Percentiles rank a stretch among this genome's conserved stretches.
These are phyloP conservation scores for Hygrophoropsis aurantiaca DNA, from an alignment of 768 basidiomycete genomes.

Conservation along the genomic window DNA sequence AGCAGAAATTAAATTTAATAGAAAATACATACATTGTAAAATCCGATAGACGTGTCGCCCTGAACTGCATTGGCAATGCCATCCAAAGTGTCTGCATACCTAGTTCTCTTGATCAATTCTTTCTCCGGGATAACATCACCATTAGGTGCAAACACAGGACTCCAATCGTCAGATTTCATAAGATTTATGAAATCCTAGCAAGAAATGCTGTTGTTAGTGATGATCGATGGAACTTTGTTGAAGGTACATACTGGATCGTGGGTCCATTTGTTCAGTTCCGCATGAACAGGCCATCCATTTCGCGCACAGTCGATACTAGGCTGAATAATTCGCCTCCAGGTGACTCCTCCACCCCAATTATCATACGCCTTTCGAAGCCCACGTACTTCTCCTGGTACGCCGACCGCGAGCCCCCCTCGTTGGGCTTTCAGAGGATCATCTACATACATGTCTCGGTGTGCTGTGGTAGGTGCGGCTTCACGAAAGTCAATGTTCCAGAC, in stretches of 20 bases:
- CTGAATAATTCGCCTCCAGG: constrained; percentile 78
- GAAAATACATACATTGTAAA: constrained; percentile 76
- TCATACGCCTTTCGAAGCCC: constrained; percentile 83
- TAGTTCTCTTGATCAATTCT: constrained; percentile 67
- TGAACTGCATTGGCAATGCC: constrained; percentile 64
- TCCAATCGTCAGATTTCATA: constrained; percentile 76
- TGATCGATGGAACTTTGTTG: neutral
- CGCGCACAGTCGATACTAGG: constrained; percentile 79
- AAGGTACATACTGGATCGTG: constrained; percentile 44
- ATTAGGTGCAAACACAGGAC: constrained; percentile 78
- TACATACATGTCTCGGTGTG: constrained; percentile 78
- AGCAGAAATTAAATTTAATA: constrained; percentile 10
- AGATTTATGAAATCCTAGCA: constrained; percentile 45
- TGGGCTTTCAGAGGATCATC: constrained; percentile 50
- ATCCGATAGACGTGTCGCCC: constrained; percentile 77
- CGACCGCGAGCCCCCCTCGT: constrained; percentile 82
- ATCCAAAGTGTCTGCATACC: constrained; percentile 82
- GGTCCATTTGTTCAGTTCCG: constrained; percentile 73
- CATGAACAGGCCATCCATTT: constrained; percentile 64
- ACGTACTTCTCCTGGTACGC: constrained; percentile 86
- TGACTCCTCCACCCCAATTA: constrained; percentile 85
- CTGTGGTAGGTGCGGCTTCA: constrained; percentile 75
- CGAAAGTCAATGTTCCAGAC: constrained; percentile 84
- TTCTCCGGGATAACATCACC: constrained; percentile 74
- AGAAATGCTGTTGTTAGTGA: constrained; percentile 5